Evolutionary conservation across 1,284 basidiomycete genomes (phyloP).

Genomic region (Austroboletus olivaceoglutinosus): DNA sequence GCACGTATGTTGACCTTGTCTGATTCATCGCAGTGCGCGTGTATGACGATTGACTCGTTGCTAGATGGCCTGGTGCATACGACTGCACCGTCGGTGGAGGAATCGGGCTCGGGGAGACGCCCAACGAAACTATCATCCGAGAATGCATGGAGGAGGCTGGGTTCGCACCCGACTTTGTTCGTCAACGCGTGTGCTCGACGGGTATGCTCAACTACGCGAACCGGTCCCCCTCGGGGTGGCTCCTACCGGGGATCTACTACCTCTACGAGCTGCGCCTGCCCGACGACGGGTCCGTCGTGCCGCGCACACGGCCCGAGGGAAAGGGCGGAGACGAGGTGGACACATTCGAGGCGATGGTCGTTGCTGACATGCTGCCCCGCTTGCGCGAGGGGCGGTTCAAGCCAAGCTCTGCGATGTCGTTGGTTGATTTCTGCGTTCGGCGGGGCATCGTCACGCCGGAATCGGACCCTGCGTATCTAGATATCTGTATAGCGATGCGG

Average conservation of each 20-base stretch:
- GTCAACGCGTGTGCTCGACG: slow-evolving; percentile 27
- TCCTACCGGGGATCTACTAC: slow-evolving; percentile 16
- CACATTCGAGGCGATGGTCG: slow-evolving; percentile 36
- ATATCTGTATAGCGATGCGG: slow-evolving; percentile 33
- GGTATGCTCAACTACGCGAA: slow-evolving; percentile 18
- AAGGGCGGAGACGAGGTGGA: slow-evolving; percentile 43
- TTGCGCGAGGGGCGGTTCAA: slow-evolving; percentile 48
- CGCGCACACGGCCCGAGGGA: slow-evolving; percentile 16
- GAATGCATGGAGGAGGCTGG: slow-evolving; percentile 44
- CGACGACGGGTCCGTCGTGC: slow-evolving; percentile 31
- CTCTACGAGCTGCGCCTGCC: slow-evolving; percentile 43
- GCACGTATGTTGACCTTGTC: slow-evolving; percentile 32
- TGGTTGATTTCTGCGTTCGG: slow-evolving; percentile 42
- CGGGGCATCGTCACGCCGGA: slow-evolving; percentile 47
- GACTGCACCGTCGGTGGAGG: slow-evolving; percentile 47
- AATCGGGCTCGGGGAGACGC: slow-evolving; percentile 31
- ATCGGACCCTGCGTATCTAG: slow-evolving; percentile 40
- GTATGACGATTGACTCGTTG: too few species aligned
- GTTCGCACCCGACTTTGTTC: slow-evolving; percentile 36
- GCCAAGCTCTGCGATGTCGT: slow-evolving; percentile 52
- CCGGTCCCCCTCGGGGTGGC: neutral
- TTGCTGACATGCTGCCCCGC: slow-evolving; percentile 34
- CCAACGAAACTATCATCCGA: slow-evolving; percentile 35
- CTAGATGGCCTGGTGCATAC: slow-evolving; percentile 40
- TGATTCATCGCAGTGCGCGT: neutral